Evolutionary conservation across 2,329 filamentous ascomycete species (phyloP), one percentile per base, ranked within the genome.

Genomic region (Trichoderma pleuroti): DNA sequence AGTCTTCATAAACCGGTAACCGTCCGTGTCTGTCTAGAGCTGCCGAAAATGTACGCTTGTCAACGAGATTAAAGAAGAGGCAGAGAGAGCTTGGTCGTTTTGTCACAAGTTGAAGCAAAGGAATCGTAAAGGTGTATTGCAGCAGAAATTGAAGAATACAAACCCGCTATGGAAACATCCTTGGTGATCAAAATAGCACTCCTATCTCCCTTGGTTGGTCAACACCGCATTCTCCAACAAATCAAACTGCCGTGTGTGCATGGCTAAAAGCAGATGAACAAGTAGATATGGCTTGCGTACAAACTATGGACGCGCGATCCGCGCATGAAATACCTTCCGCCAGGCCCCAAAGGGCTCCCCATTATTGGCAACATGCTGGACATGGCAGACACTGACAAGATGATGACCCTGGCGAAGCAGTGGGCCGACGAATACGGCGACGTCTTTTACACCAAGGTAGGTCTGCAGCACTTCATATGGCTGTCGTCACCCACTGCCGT

Each of bases 381-480:
- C 5, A 26, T 78, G 10, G 74, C 74, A 34, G 78, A 77, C 60
- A 78, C 77, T 36, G 14, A 78, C 14, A 77, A 76, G 71, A 76
- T 76, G 9, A 79, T 77, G n/a, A 52, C 72, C 9, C 65, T 75
- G 30, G 73, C 65, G 66, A 76, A 84, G 46, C 83, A 85, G 74
- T 88, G 86, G 86, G 84, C 85, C 0, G 73, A 82, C 7, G 79
- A 86, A 74, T 87, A 87, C 56, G 78, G 85, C 0, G 84, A 85
- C 0, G 75, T 88, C 0, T 87, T 85, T 74, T 84, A 82, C 0
- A 77, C 88, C 3, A 85, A 86, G 1, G 77, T 87, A 0, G 86
- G 86, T 1, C 83, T 83, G 0, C 81, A 83, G 52, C 77, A 80
- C 7, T 76, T 86, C 73, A 78, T 88, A 18, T 82, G 88, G 0